A percentile compares a stretch with the other conserved stretches of the same genome.
phyloP scores from a whole-genome alignment of 257 asterid species.

The Eustoma russellianum region DNA sequence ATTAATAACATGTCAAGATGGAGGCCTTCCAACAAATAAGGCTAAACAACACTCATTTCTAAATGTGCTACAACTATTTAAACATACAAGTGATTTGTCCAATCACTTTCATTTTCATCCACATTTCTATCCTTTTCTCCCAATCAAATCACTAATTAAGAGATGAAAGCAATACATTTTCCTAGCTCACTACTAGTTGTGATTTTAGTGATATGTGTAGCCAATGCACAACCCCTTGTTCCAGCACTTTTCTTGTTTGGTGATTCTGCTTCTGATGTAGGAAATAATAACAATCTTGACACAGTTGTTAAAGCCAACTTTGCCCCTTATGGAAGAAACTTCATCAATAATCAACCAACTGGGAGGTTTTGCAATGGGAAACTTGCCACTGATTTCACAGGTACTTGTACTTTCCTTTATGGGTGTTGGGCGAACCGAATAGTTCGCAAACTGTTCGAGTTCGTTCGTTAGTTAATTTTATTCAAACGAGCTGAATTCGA shows the following conservation, averaged over 20 bases:
- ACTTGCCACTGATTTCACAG: slow-evolving; percentile 79
- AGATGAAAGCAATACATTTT: slow-evolving; percentile 10
- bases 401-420: slow-evolving; percentile 12
- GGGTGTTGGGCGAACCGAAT: no score
- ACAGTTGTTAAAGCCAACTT: slow-evolving; percentile 63
- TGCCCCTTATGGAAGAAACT: slow-evolving; percentile 87
- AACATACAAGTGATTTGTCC: slow-evolving; percentile 4
- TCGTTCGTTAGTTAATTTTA: no score
- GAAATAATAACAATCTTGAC: slow-evolving; percentile 56
- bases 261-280: slow-evolving; percentile 66
- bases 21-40: slow-evolving; percentile 37
- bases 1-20: no score
- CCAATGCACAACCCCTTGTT: slow-evolving; percentile 23
- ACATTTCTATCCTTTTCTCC: slow-evolving; percentile 3
- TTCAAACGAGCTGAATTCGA: no score
- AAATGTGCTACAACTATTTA: slow-evolving; percentile 5
- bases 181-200: slow-evolving; percentile 13
- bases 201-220: not conserved
- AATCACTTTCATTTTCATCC: slow-evolving; percentile 5
- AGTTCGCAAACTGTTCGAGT: no score
- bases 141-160: not conserved
- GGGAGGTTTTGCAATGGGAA: slow-evolving; percentile 92
- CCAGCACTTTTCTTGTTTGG: slow-evolving; percentile 79
- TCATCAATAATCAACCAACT: slow-evolving; percentile 44
- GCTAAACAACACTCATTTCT: slow-evolving; percentile 11